Evolutionary conservation across 768 basidiomycete species (phyloP).

Genomic region (Podaxis sp.): DNA sequence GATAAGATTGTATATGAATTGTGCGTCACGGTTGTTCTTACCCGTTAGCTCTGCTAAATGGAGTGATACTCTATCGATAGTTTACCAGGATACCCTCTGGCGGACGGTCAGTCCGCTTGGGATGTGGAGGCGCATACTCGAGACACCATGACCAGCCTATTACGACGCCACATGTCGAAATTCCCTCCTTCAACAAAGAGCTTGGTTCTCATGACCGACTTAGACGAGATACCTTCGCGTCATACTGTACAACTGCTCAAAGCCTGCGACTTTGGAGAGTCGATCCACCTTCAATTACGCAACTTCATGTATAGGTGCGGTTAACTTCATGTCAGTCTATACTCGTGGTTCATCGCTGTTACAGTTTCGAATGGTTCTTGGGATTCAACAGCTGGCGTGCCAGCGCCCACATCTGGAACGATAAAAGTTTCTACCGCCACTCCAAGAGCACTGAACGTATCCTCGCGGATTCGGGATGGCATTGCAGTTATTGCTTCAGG

Average conservation of each 20-base stretch:
- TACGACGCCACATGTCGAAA: constrained; percentile 36
- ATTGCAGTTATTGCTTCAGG: constrained; percentile 68
- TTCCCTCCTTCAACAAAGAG: constrained; percentile 31
- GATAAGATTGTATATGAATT: constrained; percentile 54
- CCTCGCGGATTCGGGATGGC: constrained; percentile 68
- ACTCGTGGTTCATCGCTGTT: neutral
- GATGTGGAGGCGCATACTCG: constrained; percentile 50
- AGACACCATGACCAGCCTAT: constrained; percentile 47
- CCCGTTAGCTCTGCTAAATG: neutral
- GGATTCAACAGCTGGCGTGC: constrained; percentile 59
- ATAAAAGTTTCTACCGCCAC: constrained; percentile 46
- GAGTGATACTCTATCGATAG: constrained; percentile 23
- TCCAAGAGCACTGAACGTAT: constrained; percentile 45
- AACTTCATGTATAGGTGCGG: constrained; percentile 57
- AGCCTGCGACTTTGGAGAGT: constrained; percentile 49
- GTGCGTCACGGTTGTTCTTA: constrained; percentile 28
- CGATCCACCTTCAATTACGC: constrained; percentile 60
- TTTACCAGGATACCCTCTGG: constrained; percentile 45
- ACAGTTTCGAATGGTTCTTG: constrained; percentile 57
- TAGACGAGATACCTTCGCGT: constrained; percentile 60
- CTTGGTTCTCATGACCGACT: constrained; percentile 61
- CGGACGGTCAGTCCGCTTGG: constrained; percentile 45
- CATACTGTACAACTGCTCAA: constrained; percentile 52
- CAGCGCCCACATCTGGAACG: constrained; percentile 47
- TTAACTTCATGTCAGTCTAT: neutral